Conservation (phyloP, 495 filamentous ascomycete species). For the Jackrogersella multiformis region DNA sequence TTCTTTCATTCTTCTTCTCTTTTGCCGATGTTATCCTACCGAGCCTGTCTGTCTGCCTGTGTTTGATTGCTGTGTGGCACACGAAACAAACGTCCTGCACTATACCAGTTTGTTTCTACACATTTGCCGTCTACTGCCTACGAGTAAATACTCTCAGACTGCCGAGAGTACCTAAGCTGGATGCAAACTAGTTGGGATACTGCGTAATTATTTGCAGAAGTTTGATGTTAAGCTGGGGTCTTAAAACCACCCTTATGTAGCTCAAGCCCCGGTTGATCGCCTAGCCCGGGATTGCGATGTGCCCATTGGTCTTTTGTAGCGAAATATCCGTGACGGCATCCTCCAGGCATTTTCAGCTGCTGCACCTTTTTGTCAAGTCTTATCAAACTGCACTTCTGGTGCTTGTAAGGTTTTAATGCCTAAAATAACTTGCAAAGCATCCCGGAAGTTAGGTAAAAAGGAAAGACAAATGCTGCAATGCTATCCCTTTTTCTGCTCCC, state of each 20-base stretch:
- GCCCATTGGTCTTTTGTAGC: slow-evolving; percentile 20
- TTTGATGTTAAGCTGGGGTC: slow-evolving; percentile 7
- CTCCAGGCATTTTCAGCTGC: slow-evolving; percentile 12
- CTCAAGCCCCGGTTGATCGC: slow-evolving; percentile 13
- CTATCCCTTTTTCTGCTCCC: too few relatives aligned
- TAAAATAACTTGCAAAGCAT: slow-evolving; percentile 2
- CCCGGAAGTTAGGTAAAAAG: background rate
- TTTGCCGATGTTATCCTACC: background rate
- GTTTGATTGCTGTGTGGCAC: slow-evolving; percentile 30
- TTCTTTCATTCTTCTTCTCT: background rate
- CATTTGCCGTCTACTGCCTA: too few relatives aligned
- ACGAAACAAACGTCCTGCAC: slow-evolving; percentile 24
- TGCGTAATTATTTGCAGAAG: slow-evolving; percentile 15
- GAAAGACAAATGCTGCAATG: too few relatives aligned
- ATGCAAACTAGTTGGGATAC: slow-evolving; percentile 6
- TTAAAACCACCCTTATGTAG: slow-evolving; percentile 13
- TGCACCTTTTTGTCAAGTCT: slow-evolving; percentile 8
- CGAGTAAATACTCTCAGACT: slow-evolving; percentile 3
- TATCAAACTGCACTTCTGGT: slow-evolving; percentile 9
- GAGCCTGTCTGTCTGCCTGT: too few relatives aligned
- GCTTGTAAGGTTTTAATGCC: background rate
- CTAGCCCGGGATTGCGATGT: slow-evolving; percentile 33
- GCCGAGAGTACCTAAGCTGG: background rate
- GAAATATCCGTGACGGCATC: slow-evolving; percentile 8
- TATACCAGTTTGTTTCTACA: slow-evolving; percentile 8